phyloP scores from a whole-genome alignment of 2,329 filamentous ascomycete species.

The Aspergillus hiratsukae region DNA sequence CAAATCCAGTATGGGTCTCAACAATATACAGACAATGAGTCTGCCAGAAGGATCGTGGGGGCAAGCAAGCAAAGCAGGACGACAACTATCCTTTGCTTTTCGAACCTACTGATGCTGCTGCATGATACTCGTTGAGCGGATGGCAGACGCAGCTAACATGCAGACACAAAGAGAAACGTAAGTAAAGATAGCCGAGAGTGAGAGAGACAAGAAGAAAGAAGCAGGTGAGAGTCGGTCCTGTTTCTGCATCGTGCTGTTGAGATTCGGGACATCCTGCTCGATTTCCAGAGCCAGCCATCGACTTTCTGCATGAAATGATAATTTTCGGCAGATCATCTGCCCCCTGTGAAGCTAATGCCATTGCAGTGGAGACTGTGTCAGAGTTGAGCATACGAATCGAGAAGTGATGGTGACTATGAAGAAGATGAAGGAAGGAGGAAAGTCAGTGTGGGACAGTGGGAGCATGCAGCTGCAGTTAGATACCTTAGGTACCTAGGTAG shows the following conservation, averaged over 20 bases:
- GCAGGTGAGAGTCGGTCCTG: neutral
- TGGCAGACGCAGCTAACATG: neutral
- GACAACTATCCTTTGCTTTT: neutral
- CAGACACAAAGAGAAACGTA: neutral
- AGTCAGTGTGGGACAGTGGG: neutral
- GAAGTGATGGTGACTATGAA: neutral
- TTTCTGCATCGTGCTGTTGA: neutral
- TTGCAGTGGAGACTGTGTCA: neutral
- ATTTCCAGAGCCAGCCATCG: neutral
- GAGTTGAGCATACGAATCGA: neutral
- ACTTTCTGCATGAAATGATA: neutral
- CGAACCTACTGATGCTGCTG: neutral
- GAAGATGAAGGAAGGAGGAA: neutral
- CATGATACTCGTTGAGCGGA: neutral
- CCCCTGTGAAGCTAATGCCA: neutral
- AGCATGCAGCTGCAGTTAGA: neutral
- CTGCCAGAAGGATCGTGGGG: neutral
- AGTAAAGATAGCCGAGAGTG: neutral
- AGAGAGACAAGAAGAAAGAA: neutral
- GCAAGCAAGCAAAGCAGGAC: neutral
- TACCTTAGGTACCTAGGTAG: neutral
- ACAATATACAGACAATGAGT: neutral
- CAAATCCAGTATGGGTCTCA: neutral
- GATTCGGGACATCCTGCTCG: neutral
- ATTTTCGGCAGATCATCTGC: neutral